Percentiles rank a stretch among this genome's conserved stretches.
These are phyloP conservation scores for Ophiostoma himal-ulmi DNA, from an alignment of 2,329 filamentous ascomycete species.

Conservation along the genomic window DNA sequence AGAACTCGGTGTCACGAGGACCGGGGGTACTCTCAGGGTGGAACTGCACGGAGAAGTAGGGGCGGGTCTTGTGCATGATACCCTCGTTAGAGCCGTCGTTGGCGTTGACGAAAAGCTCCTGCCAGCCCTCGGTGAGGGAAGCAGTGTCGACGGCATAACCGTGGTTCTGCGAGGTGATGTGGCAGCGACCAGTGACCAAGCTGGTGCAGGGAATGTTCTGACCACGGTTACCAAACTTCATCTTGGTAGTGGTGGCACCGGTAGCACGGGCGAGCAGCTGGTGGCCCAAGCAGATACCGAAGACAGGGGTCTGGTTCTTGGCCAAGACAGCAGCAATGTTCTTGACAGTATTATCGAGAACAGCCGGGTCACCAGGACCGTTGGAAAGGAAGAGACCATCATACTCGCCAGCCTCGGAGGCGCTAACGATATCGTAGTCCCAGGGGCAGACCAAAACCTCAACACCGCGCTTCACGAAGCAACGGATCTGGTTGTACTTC, in stretches of 20 bases:
- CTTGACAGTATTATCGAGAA: constrained; percentile 71
- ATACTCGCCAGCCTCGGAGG: constrained; percentile 74
- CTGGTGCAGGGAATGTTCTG: constrained; percentile 98
- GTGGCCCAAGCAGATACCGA: constrained; percentile 94
- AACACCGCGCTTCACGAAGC: constrained; percentile 82
- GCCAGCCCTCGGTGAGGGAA: constrained; percentile 72
- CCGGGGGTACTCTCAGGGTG: constrained; percentile 96
- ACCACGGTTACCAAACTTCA: constrained; percentile 99
- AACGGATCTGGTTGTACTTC: constrained; percentile 97
- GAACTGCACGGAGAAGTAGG: constrained; percentile 99
- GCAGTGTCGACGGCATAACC: constrained; percentile 85
- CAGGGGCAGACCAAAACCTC: constrained; percentile 93
- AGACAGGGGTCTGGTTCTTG: constrained; percentile 78
- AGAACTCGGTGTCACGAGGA: constrained; percentile 88
- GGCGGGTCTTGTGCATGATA: constrained; percentile 77
- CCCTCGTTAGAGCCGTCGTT: constrained; percentile 98
- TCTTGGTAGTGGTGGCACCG: constrained; percentile 81
- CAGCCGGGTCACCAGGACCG: constrained; percentile 89
- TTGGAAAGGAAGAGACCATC: constrained; percentile 98
- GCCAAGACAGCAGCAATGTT: constrained; percentile 71
- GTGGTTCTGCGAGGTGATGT: constrained; percentile 99
- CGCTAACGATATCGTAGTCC: constrained; percentile 81
- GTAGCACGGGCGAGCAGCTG: constrained; percentile 85
- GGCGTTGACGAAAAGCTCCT: constrained; percentile 93
- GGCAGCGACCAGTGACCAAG: constrained; percentile 90